These are phyloP conservation scores for Hirsutella thompsonii DNA, from an alignment of 2,329 filamentous ascomycete species.

Conservation along the genomic window DNA sequence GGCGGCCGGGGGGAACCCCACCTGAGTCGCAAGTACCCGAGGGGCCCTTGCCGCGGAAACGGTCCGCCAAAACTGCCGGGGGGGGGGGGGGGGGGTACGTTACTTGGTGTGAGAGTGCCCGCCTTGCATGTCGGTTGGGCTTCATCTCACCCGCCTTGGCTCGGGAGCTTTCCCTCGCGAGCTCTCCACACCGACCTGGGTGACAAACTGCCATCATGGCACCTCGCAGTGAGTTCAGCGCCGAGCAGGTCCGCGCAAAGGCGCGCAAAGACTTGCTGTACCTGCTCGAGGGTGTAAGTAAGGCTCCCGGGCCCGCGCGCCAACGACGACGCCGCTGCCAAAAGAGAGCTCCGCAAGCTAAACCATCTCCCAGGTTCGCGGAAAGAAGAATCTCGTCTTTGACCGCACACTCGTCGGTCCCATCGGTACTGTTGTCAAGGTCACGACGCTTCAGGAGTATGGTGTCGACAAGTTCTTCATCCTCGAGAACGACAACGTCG, in stretches of 20 bases:
- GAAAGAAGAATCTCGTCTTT: conserved; percentile 96
- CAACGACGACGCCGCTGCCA: not conserved
- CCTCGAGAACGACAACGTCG: conserved; percentile 88
- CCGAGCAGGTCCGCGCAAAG: conserved; percentile 65
- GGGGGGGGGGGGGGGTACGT: no score
- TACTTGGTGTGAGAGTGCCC: no score
- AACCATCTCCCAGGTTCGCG: conserved; percentile 57
- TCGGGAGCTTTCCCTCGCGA: conserved; percentile 1
- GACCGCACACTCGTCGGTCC: conserved; percentile 84
- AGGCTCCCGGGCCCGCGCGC: conserved; percentile 12
- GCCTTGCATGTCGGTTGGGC: not conserved
- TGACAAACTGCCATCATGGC: conserved; percentile 51
- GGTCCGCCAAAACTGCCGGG: no score
- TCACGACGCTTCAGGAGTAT: conserved; percentile 90
- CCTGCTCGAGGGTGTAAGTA: conserved; percentile 88
- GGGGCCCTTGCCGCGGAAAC: no score
- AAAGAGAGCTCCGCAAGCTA: conserved; percentile 5
- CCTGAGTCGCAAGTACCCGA: no score
- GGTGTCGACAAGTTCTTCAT: conserved; percentile 97
- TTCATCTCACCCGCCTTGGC: not conserved
- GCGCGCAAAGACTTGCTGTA: conserved; percentile 80
- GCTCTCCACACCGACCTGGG: conserved; percentile 5
- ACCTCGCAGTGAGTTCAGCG: conserved; percentile 58
- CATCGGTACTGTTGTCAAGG: conserved; percentile 84
- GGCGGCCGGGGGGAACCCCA: no score